These are phyloP conservation scores for Colletotrichum truncatum DNA, from an alignment of 2,329 filamentous ascomycete species.

Conservation along the genomic window DNA sequence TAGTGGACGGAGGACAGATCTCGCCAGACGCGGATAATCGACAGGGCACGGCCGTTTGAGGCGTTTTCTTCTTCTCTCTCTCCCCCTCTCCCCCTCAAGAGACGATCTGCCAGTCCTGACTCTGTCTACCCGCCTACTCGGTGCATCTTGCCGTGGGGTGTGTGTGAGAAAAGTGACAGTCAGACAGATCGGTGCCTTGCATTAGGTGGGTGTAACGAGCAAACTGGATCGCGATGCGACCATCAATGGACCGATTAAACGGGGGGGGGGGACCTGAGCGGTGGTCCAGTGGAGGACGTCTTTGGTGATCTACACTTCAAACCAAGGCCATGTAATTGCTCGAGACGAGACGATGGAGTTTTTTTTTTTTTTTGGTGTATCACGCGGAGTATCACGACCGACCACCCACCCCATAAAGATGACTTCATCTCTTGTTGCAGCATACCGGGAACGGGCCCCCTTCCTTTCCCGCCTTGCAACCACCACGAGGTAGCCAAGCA, in stretches of 20 bases:
- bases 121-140: too few relatives aligned
- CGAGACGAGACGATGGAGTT: background rate
- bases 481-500: too few relatives aligned
- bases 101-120: too few relatives aligned
- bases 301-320: background rate
- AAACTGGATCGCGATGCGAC: too few relatives aligned
- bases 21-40: background rate
- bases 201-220: too few relatives aligned
- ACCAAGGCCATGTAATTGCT: background rate
- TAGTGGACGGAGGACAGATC: background rate
- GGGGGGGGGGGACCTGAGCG: background rate
- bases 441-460: background rate
- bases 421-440: slow-evolving; percentile 18
- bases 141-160: background rate
- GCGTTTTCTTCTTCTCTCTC: background rate
- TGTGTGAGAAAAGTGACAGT: background rate
- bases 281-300: background rate
- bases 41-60: background rate
- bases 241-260: too few relatives aligned
- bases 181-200: background rate
- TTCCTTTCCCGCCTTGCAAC: background rate
- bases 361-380: background rate
- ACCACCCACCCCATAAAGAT: background rate
- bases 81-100: background rate
- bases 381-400: too few relatives aligned